A percentile compares a stretch with the other conserved stretches of the same genome.
phyloP scores from a whole-genome alignment of 2,329 filamentous ascomycete species.

The Nemania diffusa region DNA sequence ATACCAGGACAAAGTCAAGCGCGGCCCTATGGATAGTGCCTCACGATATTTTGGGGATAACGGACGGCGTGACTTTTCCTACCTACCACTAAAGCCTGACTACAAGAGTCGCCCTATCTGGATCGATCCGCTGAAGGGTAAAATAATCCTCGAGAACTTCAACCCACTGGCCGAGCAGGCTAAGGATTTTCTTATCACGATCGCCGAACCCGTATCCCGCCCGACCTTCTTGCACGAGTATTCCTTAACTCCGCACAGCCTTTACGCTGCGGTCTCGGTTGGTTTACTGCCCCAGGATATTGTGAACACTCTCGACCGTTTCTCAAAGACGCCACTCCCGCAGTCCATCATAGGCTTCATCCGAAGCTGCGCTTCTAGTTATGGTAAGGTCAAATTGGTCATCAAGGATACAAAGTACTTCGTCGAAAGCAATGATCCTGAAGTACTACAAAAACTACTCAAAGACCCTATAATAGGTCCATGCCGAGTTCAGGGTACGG shows the following conservation, averaged over 20 bases:
- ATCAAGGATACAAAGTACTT: slow-evolving; percentile 95
- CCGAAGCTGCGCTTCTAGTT: slow-evolving; percentile 82
- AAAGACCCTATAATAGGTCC: slow-evolving; percentile 84
- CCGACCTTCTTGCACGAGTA: slow-evolving; percentile 95
- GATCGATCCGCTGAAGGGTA: slow-evolving; percentile 88
- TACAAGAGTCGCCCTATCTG: slow-evolving; percentile 90
- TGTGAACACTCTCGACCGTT: slow-evolving; percentile 84
- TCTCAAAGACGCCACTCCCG: slow-evolving; percentile 89
- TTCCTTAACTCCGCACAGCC: slow-evolving; percentile 86
- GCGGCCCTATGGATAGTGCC: slow-evolving; percentile 54
- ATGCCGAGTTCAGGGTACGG: slow-evolving; percentile 76
- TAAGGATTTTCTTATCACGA: slow-evolving; percentile 94
- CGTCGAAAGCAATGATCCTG: slow-evolving; percentile 89
- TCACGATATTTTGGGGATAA: slow-evolving; percentile 59
- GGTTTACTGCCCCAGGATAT: slow-evolving; percentile 92
- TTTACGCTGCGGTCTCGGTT: slow-evolving; percentile 95
- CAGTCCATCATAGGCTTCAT: slow-evolving; percentile 84
- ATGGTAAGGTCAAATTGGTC: slow-evolving; percentile 95
- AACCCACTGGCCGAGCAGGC: slow-evolving; percentile 86
- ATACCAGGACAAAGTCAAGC: slow-evolving; percentile 60
- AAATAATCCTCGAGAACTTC: slow-evolving; percentile 94
- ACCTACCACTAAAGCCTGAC: slow-evolving; percentile 84
- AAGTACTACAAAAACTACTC: slow-evolving; percentile 86
- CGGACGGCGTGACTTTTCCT: slow-evolving; percentile 76
- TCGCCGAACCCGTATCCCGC: slow-evolving; percentile 90